Evolutionary conservation across 2,329 filamentous ascomycete species (phyloP), one percentile per base, ranked within the genome.

Genomic region (Epicoccum sorghinum): DNA sequence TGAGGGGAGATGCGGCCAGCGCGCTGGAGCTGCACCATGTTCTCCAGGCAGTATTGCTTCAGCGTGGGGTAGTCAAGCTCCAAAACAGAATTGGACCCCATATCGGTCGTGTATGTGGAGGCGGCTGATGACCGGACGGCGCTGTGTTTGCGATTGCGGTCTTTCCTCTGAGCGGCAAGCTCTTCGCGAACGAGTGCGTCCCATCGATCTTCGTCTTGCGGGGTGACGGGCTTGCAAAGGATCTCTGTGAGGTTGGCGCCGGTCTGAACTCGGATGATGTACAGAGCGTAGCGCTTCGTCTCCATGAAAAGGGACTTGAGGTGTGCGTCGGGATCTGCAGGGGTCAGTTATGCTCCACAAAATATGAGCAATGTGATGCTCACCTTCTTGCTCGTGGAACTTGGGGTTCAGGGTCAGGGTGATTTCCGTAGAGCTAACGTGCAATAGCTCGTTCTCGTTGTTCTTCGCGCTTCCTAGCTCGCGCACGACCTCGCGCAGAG

Each of bases 241-340:
- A 99, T 96, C 58, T 98, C 93, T 75, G 98, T 86, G n/a, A 99
- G 84, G 66, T 93, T 96, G 46, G 87, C 80, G 7, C 95, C 95
- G 2, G 90, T 91, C 75, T 99, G 96, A 32, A 99, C 89, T 55
- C 95, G 89, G 70, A 99, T 98, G 73, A 99, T 98, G 77, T 98
- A 99, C 59, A 99, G 80, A 36, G 98, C 89, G 70, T 95, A 96
- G 66, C 95, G 88, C 79, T 99, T 99, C 3, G 95, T 98, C 77
- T 98, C 95, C 87, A 97, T 98, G 74, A 97, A 97, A 3, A 99
- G 82, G 1, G 92, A 83, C 77, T 98, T 97, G 59, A 95, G 82
- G 56, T 95, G 90, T 4, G 93, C 91, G 70, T 98, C 93, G 4
- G 95, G 93, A 71, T 99, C 95, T 83, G 66, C 12, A 25, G 25